Conservation (phyloP, 2,329 filamentous ascomycete genomes). For the Aspergillus neotritici region DNA sequence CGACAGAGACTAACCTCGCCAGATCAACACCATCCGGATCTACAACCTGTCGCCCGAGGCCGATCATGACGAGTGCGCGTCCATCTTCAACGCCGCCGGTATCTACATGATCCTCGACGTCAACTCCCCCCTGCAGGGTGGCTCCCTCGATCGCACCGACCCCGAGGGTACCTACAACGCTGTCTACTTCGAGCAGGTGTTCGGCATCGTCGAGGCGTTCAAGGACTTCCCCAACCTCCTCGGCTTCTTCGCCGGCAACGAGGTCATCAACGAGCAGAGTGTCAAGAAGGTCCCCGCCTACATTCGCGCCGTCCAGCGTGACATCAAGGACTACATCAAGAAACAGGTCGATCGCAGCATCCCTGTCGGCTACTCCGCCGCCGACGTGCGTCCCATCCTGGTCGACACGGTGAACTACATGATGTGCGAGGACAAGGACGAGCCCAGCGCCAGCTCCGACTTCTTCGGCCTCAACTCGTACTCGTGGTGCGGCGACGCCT, state of each 20-base stretch:
- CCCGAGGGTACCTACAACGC: conserved; percentile 52
- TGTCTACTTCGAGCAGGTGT: conserved; percentile 54
- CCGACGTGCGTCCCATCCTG: conserved; percentile 57
- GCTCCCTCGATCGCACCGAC: conserved; percentile 52
- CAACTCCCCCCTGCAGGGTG: conserved; percentile 54
- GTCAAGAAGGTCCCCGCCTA: conserved; percentile 51
- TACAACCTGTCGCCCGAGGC: conserved; percentile 58
- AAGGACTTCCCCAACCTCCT: conserved; percentile 61
- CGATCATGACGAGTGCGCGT: conserved; percentile 58
- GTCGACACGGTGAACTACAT: conserved; percentile 58
- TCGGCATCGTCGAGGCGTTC: conserved; percentile 61
- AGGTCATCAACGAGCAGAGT: conserved; percentile 60
- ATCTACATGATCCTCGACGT: conserved; percentile 64
- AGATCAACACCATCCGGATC: conserved; percentile 59
- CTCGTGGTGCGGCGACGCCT: conserved; percentile 61
- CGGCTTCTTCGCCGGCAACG: conserved; percentile 63
- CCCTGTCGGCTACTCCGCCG: conserved; percentile 63
- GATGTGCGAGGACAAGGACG: conserved; percentile 49
- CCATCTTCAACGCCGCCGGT: conserved; percentile 60
- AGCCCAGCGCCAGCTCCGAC: conserved; percentile 52
- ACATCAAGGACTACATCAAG: conserved; percentile 63
- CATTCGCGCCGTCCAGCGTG: conserved; percentile 58
- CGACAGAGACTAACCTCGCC: neutral
- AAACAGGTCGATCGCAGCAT: conserved; percentile 54
- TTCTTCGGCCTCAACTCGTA: conserved; percentile 65